phyloP scores from a whole-genome alignment of 1,284 basidiomycete genomes.

The Pseudozyma tsukubaensis region DNA sequence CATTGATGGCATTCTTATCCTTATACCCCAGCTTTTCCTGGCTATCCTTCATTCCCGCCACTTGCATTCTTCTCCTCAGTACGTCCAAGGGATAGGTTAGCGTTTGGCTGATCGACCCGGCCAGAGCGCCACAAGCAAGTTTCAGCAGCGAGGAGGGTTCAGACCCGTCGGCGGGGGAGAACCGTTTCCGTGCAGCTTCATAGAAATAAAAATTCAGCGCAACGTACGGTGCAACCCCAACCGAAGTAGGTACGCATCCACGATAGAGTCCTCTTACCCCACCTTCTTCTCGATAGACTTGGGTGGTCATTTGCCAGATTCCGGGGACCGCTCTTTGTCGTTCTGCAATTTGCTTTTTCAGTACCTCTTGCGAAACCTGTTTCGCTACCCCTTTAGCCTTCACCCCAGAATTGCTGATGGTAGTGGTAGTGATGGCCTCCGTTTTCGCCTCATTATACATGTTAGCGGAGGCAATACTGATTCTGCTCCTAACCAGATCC shows the following conservation, averaged over 20 bases:
- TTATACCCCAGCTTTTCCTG: constrained; percentile 75
- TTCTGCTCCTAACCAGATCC: constrained; percentile 88
- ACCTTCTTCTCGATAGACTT: constrained; percentile 90
- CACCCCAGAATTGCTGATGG: no score
- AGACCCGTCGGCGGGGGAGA: constrained; percentile 55
- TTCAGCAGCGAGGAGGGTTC: constrained; percentile 57
- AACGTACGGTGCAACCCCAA: constrained; percentile 93
- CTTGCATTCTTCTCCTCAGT: constrained; percentile 92
- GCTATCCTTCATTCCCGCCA: constrained; percentile 81
- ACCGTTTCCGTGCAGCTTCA: constrained; percentile 64
- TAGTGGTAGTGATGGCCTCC: constrained; percentile 1
- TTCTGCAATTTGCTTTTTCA: constrained; percentile 28
- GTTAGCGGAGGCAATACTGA: constrained; percentile 79
- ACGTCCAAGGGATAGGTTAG: constrained; percentile 97
- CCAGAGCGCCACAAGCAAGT: constrained; percentile 72
- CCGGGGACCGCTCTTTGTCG: constrained; percentile 72
- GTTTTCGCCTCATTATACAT: constrained; percentile 59
- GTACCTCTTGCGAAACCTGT: constrained; percentile 17
- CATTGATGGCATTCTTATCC: constrained; percentile 77
- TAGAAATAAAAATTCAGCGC: constrained; percentile 67
- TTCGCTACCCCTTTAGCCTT: neutral
- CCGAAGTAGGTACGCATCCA: constrained; percentile 85
- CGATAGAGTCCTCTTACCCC: constrained; percentile 87
- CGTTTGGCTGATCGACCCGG: constrained; percentile 83
- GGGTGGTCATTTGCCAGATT: constrained; percentile 86